These are phyloP conservation scores for Boletus subcaerulescens DNA, from an alignment of 768 basidiomycete genomes.

Conservation along the genomic window DNA sequence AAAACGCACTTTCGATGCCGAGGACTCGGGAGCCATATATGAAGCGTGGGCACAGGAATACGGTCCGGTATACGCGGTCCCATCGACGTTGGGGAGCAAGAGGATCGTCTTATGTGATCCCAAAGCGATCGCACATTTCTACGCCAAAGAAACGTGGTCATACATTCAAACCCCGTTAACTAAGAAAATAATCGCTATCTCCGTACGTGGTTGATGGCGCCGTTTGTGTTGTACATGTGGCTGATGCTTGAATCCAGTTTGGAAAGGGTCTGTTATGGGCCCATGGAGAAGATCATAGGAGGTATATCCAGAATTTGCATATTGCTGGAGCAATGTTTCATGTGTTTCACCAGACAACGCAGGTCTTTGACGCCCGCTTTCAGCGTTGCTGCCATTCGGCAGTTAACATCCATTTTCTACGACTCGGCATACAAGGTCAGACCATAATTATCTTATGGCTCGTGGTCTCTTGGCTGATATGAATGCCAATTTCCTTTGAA, in stretches of 20 bases:
- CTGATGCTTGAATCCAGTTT: not conserved
- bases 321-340: not conserved
- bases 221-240: not conserved
- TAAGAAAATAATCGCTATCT: slow-evolving; percentile 29
- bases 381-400: slow-evolving; percentile 37
- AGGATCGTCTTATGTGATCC: slow-evolving; percentile 36
- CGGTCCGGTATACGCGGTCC: slow-evolving; percentile 15
- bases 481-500: not conserved
- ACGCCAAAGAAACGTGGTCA: slow-evolving; percentile 19
- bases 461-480: not conserved
- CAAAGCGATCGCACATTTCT: slow-evolving; percentile 28
- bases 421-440: slow-evolving; percentile 32
- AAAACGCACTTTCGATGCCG: not conserved
- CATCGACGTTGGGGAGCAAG: slow-evolving; percentile 10
- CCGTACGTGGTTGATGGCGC: not conserved
- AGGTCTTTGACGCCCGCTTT: slow-evolving; percentile 39
- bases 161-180: slow-evolving; percentile 42
- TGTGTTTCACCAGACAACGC: slow-evolving; percentile 28
- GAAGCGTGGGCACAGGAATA: slow-evolving; percentile 24
- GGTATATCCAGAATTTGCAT: slow-evolving; percentile 24
- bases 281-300: slow-evolving; percentile 44
- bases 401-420: slow-evolving; percentile 37
- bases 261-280: slow-evolving; percentile 32
- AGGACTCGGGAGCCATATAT: slow-evolving; percentile 8
- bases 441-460: not conserved